phyloP scores from a whole-genome alignment of 108 stramenopile species.

The Schizochytrium sp. region DNA sequence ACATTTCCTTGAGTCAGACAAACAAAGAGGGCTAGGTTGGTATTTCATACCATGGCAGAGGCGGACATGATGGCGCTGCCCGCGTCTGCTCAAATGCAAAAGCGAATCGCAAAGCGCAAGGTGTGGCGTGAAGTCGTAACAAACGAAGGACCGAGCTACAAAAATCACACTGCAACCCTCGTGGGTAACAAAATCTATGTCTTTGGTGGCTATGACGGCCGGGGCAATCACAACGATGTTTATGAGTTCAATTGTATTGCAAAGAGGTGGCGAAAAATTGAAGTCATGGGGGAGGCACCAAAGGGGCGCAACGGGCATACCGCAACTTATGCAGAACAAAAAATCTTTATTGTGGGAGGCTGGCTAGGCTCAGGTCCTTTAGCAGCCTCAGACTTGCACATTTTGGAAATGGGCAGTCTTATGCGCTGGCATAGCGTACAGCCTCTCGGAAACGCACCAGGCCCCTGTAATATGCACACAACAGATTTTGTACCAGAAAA shows the following conservation, averaged over 20 bases:
- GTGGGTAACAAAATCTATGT: constrained; percentile 79
- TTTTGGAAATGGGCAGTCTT: constrained; percentile 78
- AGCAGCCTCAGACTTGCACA: constrained; percentile 87
- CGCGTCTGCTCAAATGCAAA: neutral
- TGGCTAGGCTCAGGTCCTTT: constrained; percentile 90
- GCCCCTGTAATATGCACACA: constrained; percentile 96
- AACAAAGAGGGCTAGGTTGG: no score
- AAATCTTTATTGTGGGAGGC: constrained; percentile 91
- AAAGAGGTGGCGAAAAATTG: constrained; percentile 11
- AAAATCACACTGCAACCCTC: constrained; percentile 66
- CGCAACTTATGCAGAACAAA: constrained; percentile 83
- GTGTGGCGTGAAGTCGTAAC: constrained; percentile 13
- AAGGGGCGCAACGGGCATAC: constrained; percentile 93
- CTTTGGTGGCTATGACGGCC: constrained; percentile 93
- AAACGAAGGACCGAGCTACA: neutral
- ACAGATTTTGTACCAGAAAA: constrained; percentile 83
- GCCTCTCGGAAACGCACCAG: constrained; percentile 79
- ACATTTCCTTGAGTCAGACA: no score
- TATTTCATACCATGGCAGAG: neutral
- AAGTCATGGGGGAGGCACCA: constrained; percentile 68
- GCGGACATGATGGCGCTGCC: neutral
- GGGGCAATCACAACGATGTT: constrained; percentile 86
- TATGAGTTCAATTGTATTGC: constrained; percentile 62
- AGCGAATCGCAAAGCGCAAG: neutral
- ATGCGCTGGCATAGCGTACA: constrained; percentile 56